Base-by-base conservation (phyloP, 352 stramenopile species). In the Globisporangium radiosum region DNA sequence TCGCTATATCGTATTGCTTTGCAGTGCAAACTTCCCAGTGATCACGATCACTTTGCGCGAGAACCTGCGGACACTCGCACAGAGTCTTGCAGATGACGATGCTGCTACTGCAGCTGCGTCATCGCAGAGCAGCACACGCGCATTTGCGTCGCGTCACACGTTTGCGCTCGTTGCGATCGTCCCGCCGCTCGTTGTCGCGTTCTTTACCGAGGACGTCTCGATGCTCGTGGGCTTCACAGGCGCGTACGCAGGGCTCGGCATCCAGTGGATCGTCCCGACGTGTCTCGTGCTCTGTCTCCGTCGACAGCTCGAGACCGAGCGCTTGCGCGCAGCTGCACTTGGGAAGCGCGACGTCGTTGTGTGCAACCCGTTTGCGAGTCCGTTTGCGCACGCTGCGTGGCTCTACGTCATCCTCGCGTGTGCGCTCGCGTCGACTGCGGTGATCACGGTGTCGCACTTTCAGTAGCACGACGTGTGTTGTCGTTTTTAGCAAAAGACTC, bases 141-240 rank as follows among this genome's bases (percentile, higher is more conserved):
- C 60, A 9, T 88, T 90, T 45, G 47, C 87, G 37, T 53, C 71
- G 64, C 74, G 66, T 44, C 78, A 92, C 69, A 62, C 76, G 55
- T 93, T 86, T 65, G 81, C 79, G 45, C 61, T 95, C 25, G 59
- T 86, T 49, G 83, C 85, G 39, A 68, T 93, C 69, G 67, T 91
- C 51, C 85, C 85, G 38, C 83, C 85, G 51, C 77, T 93, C 56
- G 59, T 91, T 10, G 79, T 95, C 36, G 85, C 85, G 47, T 85
- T 95, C 69, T 93, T 87, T 68, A 95, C 85, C 3, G 85, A 95
- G 49, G 85, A 95, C 72, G 85, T 95, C 62, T 90, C 82, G 40
- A 92, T 93, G 81, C 77, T 95, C 38, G 84, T 95, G 51, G 81
- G 85, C 54, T 91, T 92, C 65, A 95, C 85, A 7, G 85, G 85